A percentile compares a stretch with the other conserved stretches of the same genome.
phyloP scores from a whole-genome alignment of 2,329 filamentous ascomycete genomes.

The Ophiocordyceps camponoti-saundersi region DNA sequence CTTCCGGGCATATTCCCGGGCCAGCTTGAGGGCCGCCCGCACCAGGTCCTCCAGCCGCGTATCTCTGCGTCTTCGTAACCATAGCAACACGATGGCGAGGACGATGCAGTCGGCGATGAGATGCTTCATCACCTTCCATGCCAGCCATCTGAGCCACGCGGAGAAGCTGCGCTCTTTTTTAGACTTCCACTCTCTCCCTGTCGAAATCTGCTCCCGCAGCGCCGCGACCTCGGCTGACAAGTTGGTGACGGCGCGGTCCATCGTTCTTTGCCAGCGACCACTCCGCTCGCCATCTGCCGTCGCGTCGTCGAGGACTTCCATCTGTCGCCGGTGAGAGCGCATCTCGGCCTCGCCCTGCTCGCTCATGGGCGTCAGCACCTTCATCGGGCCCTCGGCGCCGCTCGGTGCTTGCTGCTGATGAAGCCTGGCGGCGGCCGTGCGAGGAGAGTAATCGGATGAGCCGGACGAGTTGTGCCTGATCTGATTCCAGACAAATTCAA shows the following conservation, averaged over 20 bases:
- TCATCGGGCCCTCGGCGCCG: slow-evolving; percentile 39
- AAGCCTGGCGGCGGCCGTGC: slow-evolving; percentile 15
- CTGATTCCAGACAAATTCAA: slow-evolving; percentile 99
- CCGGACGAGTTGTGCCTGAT: slow-evolving; percentile 72
- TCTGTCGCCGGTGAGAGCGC: slow-evolving; percentile 27
- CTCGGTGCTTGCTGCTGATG: slow-evolving; percentile 28
- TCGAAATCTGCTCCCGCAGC: slow-evolving; percentile 75
- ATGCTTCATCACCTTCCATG: slow-evolving; percentile 58
- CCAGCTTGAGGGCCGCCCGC: slow-evolving; percentile 39
- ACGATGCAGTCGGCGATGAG: slow-evolving; percentile 54
- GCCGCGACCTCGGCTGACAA: slow-evolving; percentile 89
- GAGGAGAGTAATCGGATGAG: slow-evolving; percentile 39
- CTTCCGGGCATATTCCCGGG: slow-evolving; percentile 40
- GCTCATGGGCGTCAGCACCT: slow-evolving; percentile 70
- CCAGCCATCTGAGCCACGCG: slow-evolving; percentile 53
- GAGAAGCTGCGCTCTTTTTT: slow-evolving; percentile 46
- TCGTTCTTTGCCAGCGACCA: slow-evolving; percentile 58
- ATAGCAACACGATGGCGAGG: slow-evolving; percentile 48
- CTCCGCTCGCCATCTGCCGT: slow-evolving; percentile 20
- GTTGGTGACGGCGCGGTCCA: slow-evolving; percentile 74
- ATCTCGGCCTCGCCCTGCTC: slow-evolving; percentile 57
- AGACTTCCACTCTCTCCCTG: slow-evolving; percentile 53
- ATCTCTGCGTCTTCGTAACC: slow-evolving; percentile 57
- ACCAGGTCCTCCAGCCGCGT: slow-evolving; percentile 58
- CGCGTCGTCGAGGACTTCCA: slow-evolving; percentile 27